Conservation (phyloP, 2,329 filamentous ascomycete genomes). For the Aspergillus oerlinghausenensis region DNA sequence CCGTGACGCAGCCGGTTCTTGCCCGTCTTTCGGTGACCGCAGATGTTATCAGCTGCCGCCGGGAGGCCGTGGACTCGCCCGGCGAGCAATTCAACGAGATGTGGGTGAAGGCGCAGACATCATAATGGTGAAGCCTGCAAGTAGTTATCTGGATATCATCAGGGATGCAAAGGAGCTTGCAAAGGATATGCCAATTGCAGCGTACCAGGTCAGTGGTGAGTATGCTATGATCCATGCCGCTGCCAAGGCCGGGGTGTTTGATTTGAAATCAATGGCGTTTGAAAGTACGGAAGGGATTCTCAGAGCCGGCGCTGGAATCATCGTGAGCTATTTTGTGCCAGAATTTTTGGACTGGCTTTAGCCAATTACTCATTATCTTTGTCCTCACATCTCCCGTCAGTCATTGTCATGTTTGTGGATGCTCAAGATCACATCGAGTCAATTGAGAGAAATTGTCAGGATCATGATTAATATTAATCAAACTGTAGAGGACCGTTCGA, state of each 20-base stretch:
- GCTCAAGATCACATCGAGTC: not conserved
- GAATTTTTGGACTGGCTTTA: slow-evolving; percentile 63
- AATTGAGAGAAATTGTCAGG: not conserved
- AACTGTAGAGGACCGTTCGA: not conserved
- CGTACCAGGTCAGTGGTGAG: slow-evolving; percentile 96
- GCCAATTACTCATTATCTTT: not conserved
- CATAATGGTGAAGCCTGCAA: slow-evolving; percentile 98
- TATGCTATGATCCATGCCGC: slow-evolving; percentile 97
- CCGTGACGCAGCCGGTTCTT: slow-evolving; percentile 88
- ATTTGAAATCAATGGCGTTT: slow-evolving; percentile 89
- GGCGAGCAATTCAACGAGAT: slow-evolving; percentile 83
- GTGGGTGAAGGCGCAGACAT: slow-evolving; percentile 93
- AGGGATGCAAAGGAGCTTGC: slow-evolving; percentile 94
- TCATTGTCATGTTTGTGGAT: not conserved
- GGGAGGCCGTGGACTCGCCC: slow-evolving; percentile 83
- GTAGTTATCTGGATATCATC: slow-evolving; percentile 95
- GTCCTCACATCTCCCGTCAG: not conserved
- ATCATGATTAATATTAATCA: not conserved
- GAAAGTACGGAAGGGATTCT: slow-evolving; percentile 92
- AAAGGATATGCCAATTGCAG: slow-evolving; percentile 84
- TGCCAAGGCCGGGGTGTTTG: slow-evolving; percentile 93
- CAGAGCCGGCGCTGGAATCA: slow-evolving; percentile 85
- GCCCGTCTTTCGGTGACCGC: slow-evolving; percentile 87
- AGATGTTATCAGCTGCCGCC: slow-evolving; percentile 96
- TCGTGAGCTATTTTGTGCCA: slow-evolving; percentile 92